Percentiles rank a stretch among this genome's conserved stretches.
These are phyloP conservation scores for Pyricularia pennisetigena DNA, from an alignment of 2,329 filamentous ascomycete species.

Conservation along the genomic window DNA sequence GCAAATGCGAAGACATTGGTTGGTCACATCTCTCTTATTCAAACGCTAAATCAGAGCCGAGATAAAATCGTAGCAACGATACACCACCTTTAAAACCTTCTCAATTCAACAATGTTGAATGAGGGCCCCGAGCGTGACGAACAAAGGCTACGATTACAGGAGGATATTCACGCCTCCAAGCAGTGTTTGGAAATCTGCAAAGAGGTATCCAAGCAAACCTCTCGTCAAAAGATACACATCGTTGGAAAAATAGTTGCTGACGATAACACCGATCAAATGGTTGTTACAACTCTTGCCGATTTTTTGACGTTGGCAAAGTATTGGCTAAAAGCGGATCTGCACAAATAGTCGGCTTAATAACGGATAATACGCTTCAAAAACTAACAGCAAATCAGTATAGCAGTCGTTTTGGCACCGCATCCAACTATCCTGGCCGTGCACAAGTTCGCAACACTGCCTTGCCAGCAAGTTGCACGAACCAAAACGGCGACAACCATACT, in stretches of 20 bases:
- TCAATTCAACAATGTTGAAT: slow-evolving; percentile 14
- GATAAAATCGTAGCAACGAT: slow-evolving; percentile 21
- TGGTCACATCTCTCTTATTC: slow-evolving; percentile 24
- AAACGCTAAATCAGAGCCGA: slow-evolving; percentile 20
- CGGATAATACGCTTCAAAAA: slow-evolving; percentile 8
- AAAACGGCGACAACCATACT: neutral
- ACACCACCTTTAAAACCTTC: slow-evolving; percentile 20
- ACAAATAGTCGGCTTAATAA: slow-evolving; percentile 26
- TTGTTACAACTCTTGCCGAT: slow-evolving; percentile 29
- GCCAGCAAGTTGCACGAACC: too few species aligned
- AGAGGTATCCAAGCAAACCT: slow-evolving; percentile 18
- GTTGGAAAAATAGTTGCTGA: slow-evolving; percentile 26
- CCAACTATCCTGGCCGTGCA: neutral
- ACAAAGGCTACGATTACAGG: slow-evolving; percentile 19
- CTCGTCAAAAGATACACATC: slow-evolving; percentile 21
- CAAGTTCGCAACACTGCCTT: neutral
- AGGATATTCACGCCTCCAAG: slow-evolving; percentile 23
- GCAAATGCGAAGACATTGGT: slow-evolving; percentile 27
- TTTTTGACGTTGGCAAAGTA: slow-evolving; percentile 28
- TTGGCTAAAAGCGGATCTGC: slow-evolving; percentile 21
- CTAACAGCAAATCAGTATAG: neutral
- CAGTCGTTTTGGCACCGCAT: slow-evolving; percentile 1
- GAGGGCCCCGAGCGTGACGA: slow-evolving; percentile 13
- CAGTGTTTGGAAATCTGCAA: slow-evolving; percentile 28
- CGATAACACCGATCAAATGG: slow-evolving; percentile 26